Evolutionary conservation across 805 yeast species (phyloP).

Genomic region (Lipomyces anomalus): DNA sequence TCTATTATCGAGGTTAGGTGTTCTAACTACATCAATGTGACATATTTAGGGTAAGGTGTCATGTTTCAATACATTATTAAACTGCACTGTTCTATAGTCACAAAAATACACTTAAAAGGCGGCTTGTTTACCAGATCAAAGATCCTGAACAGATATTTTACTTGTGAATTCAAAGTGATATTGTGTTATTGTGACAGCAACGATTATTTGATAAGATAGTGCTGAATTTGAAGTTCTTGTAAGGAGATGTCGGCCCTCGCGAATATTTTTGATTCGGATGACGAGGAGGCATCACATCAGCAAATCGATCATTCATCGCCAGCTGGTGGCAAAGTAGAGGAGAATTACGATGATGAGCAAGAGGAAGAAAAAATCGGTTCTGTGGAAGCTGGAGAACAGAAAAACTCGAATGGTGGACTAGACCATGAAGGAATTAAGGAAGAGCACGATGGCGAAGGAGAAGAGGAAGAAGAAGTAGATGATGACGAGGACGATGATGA

Average conservation of each 20-base stretch:
- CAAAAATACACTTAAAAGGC: too few relatives aligned
- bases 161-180: too few relatives aligned
- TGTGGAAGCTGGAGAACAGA: not conserved
- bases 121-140: too few relatives aligned
- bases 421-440: constrained; percentile 15
- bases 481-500: constrained; percentile 57
- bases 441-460: constrained; percentile 20
- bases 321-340: constrained; percentile 5
- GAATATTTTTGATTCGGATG: constrained; percentile 23
- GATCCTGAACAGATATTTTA: too few relatives aligned
- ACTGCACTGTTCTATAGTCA: too few relatives aligned
- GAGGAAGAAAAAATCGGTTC: not conserved
- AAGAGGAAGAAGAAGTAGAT: constrained; percentile 15
- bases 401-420: constrained; percentile 13
- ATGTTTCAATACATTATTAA: too few relatives aligned
- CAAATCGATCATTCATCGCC: constrained; percentile 1
- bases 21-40: too few relatives aligned
- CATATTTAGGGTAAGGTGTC: too few relatives aligned
- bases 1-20: too few relatives aligned
- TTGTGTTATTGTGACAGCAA: too few relatives aligned
- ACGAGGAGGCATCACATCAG: constrained; percentile 14
- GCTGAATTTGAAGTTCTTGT: too few relatives aligned
- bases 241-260: constrained; percentile 20
- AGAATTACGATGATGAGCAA: constrained; percentile 1
- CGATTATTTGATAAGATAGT: too few relatives aligned